Evolutionary conservation across 1,284 basidiomycete genomes (phyloP), one percentile per base, ranked within the genome.

Genomic region (Sporisorium iseilematis-ciliati): DNA sequence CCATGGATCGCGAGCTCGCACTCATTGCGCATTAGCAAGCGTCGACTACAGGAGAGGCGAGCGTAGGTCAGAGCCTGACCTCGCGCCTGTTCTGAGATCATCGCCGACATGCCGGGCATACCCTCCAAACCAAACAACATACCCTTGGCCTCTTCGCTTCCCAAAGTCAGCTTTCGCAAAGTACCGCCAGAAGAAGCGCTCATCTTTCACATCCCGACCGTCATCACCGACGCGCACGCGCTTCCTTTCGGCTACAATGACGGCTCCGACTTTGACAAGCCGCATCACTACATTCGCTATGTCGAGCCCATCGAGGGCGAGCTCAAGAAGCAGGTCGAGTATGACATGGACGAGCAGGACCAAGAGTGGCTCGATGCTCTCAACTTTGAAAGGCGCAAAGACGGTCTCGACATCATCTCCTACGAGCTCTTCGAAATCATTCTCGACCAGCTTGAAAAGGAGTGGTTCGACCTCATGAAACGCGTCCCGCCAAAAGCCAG

Each of bases 271-370:
- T 94, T 92, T 83, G 87, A 87, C 71, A 88, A 91, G 74, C 93
- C 93, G 7, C 92, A 93, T 57, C 90, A 93, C 81, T 96, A 97
- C 84, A 92, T 96, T 83, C 91, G 93, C 50, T 91, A 95, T 85
- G 92, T 96, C 77, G 96, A 97, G 82, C 96, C 96, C 0, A 88
- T 96, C 75, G 96, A 99, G 85, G 91, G 90, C 57, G 97, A 99
- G 74, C 90, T 98, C 31, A 92, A 92, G 11, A 90, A 90, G 50
- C 94, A 96, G 83, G 96, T 98, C 50, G 97, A 99, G 86, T 99
- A 99, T 88, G 97, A 99, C 85, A 99, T 99, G 95, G 97, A 99
- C 83, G 97, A 98, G 84, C 96, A 98, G 95, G 96, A 98, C 86
- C 91, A 95, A 85, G 93, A 94, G 85, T 99, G 97, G 97, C 89